Conservation (phyloP, 2,329 filamentous ascomycete species). For the Penicillium verrucosum region DNA sequence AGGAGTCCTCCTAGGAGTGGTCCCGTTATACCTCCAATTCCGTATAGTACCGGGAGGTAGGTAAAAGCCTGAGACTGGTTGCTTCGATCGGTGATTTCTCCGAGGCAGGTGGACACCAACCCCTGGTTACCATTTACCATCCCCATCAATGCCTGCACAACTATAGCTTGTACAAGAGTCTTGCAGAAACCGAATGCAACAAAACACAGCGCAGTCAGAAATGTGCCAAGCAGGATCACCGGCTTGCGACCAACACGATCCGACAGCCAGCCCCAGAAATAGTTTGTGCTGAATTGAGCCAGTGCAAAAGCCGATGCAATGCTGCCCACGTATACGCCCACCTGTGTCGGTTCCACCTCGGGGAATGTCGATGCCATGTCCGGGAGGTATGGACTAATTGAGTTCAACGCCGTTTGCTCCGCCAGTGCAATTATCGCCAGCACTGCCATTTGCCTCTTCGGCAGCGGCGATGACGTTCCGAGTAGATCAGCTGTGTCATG, state of each 20-base stretch:
- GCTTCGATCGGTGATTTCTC: conserved; percentile 89
- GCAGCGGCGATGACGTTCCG: conserved; percentile 64
- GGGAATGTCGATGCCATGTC: conserved; percentile 87
- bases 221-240: conserved; percentile 75
- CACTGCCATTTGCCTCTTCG: conserved; percentile 75
- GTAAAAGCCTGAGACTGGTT: conserved; percentile 94
- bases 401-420: conserved; percentile 95
- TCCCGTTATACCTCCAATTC: conserved; percentile 87
- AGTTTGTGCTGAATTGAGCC: conserved; percentile 88
- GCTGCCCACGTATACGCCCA: conserved; percentile 83
- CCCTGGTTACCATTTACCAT: conserved; percentile 92
- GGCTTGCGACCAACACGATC: conserved; percentile 79
- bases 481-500: conserved; percentile 25
- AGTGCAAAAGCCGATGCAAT: conserved; percentile 89
- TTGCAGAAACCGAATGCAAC: conserved; percentile 81
- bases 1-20: conserved; percentile 86
- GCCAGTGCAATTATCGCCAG: conserved; percentile 84
- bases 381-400: conserved; percentile 90
- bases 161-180: conserved; percentile 76
- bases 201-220: conserved; percentile 79
- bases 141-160: conserved; percentile 88
- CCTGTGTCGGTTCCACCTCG: conserved; percentile 66
- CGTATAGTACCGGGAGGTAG: conserved; percentile 94
- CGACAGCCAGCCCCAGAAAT: conserved; percentile 83
- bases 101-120: conserved; percentile 87